phyloP scores from a whole-genome alignment of 202 grass and related monocot genomes.

The Elaeis oleifera region DNA sequence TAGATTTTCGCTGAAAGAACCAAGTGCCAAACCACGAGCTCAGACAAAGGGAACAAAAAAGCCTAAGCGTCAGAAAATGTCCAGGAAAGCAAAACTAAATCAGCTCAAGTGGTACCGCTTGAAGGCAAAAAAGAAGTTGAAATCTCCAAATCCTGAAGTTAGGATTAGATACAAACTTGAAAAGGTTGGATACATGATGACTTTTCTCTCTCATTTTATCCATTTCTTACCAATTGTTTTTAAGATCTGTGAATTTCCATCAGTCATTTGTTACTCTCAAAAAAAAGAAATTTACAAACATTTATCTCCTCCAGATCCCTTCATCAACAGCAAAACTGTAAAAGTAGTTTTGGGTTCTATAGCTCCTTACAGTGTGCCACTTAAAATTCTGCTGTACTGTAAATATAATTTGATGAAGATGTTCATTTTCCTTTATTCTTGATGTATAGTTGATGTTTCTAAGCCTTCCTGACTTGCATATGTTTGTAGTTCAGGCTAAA shows the following conservation, averaged over 20 bases:
- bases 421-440: too few relatives aligned
- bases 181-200: conserved; percentile 15
- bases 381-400: too few relatives aligned
- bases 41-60: background rate
- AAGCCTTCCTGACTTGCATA: too few relatives aligned
- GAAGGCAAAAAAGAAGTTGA: conserved; percentile 80
- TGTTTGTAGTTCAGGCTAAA: conserved; percentile 39
- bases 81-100: conserved; percentile 65
- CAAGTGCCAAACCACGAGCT: background rate
- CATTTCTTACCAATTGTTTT: background rate
- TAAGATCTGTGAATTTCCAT: too few relatives aligned
- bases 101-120: conserved; percentile 74
- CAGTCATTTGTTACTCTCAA: too few relatives aligned
- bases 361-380: too few relatives aligned
- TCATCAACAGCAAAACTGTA: too few relatives aligned
- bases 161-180: conserved; percentile 73
- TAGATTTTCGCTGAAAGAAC: conserved; percentile 28
- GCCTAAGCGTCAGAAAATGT: conserved; percentile 47
- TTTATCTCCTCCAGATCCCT: too few relatives aligned
- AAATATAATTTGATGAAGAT: too few relatives aligned
- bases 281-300: too few relatives aligned
- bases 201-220: background rate
- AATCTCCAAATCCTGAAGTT: conserved; percentile 65
- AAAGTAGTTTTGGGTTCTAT: too few relatives aligned
- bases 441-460: too few relatives aligned